phyloP scores from a whole-genome alignment of 1,284 basidiomycete species.

The Tylopilus sp. region DNA sequence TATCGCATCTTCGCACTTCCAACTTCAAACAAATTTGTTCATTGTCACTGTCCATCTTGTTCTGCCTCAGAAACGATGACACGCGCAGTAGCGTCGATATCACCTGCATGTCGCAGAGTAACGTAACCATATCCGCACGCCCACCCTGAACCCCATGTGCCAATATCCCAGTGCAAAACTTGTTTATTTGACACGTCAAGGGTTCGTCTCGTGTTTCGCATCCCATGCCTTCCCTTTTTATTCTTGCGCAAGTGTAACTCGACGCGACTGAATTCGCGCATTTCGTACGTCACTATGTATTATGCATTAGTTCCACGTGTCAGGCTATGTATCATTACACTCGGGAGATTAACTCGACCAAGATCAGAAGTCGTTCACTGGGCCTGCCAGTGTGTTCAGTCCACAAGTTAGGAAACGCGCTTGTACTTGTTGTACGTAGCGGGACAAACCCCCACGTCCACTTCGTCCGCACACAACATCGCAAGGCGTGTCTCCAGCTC shows the following conservation, averaged over 20 bases:
- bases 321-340: constrained; percentile 18
- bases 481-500: constrained; percentile 25
- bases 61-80: constrained; percentile 5
- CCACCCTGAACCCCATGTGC: constrained; percentile 6
- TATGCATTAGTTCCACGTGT: constrained; percentile 22
- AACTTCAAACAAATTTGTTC: constrained; percentile 3
- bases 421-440: constrained; percentile 33
- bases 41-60: constrained; percentile 2
- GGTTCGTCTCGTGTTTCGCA: constrained; percentile 5
- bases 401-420: constrained; percentile 22
- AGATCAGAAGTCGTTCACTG: neutral
- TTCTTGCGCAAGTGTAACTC: constrained; percentile 9
- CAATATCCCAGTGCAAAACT: constrained; percentile 26
- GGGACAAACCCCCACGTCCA: constrained; percentile 30
- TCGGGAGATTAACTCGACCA: neutral
- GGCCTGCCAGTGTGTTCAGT: constrained; percentile 13
- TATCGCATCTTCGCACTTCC: constrained; percentile 1
- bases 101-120: constrained; percentile 5
- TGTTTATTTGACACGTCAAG: constrained; percentile 12
- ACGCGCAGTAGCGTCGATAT: constrained; percentile 12
- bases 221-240: neutral
- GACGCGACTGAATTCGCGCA: neutral
- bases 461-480: constrained; percentile 22
- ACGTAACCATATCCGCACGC: constrained; percentile 3
- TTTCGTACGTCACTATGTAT: constrained; percentile 17